Percentiles rank a stretch among this genome's conserved stretches.
Conservation (phyloP, 2,329 filamentous ascomycete genomes). For the Fusarium anguioides region DNA sequence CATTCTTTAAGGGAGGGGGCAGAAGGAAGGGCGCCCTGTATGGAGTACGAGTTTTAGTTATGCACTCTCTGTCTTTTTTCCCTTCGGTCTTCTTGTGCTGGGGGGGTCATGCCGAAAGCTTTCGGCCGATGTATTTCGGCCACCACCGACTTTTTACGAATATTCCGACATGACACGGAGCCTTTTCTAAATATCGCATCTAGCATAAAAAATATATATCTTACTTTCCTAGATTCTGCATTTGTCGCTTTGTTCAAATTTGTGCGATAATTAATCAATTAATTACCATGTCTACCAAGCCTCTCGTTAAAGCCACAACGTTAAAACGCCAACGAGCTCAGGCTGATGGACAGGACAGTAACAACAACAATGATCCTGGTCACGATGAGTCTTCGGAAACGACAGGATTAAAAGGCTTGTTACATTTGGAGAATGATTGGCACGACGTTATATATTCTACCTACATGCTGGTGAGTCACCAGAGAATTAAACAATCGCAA, state of each 20-base stretch:
- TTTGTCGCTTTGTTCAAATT: too few relatives aligned
- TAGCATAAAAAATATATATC: too few relatives aligned
- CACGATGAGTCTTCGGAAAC: neutral
- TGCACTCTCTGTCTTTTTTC: conserved; percentile 2
- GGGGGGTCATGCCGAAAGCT: conserved; percentile 16
- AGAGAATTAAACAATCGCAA: neutral
- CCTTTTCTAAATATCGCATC: too few relatives aligned
- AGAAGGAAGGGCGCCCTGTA: too few relatives aligned
- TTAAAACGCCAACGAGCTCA: neutral
- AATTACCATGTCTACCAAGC: neutral
- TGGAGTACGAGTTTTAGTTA: too few relatives aligned
- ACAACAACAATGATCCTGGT: neutral
- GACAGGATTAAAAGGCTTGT: neutral
- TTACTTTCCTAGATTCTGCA: too few relatives aligned
- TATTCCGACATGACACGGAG: neutral
- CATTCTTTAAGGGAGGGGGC: too few relatives aligned
- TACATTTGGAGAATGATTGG: neutral
- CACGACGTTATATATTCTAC: neutral
- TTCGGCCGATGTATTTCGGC: conserved; percentile 31
- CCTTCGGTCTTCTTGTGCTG: too few relatives aligned
- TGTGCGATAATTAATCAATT: too few relatives aligned
- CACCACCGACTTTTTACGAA: conserved; percentile 22
- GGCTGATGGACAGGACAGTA: neutral
- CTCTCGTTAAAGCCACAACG: neutral
- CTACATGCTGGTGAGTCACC: neutral